A percentile compares a stretch with the other conserved stretches of the same genome.
Evolutionary conservation across 305 asterid species (phyloP).

Genomic region (Striga hermonthica): DNA sequence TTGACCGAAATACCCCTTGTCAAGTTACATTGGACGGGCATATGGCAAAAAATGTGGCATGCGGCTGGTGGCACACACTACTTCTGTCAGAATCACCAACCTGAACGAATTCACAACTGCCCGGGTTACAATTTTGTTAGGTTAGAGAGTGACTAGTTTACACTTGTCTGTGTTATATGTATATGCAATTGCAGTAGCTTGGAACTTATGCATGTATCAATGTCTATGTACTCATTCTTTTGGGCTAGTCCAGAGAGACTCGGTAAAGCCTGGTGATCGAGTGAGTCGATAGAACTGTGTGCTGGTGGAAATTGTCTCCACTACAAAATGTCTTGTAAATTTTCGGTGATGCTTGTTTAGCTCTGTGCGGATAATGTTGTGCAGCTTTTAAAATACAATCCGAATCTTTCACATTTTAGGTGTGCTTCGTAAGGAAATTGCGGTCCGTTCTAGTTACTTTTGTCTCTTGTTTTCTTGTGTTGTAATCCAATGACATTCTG

Average conservation of each 20-base stretch:
- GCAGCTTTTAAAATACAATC: too few species aligned
- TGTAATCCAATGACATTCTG: too few species aligned
- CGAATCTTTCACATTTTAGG: too few species aligned
- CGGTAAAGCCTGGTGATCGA: background rate
- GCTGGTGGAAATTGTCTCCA: background rate
- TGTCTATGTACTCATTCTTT: background rate
- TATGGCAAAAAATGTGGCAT: conserved; percentile 60
- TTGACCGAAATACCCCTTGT: conserved; percentile 74
- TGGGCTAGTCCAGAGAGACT: background rate
- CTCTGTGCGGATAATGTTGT: background rate
- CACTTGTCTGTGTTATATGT: background rate
- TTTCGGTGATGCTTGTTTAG: background rate
- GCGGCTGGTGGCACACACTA: conserved; percentile 99
- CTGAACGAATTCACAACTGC: conserved; percentile 35
- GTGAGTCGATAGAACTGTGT: background rate
- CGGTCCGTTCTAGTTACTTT: too few species aligned
- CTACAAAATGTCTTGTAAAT: background rate
- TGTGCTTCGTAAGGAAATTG: too few species aligned
- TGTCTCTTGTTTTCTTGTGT: too few species aligned
- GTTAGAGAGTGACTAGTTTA: conserved; percentile 31
- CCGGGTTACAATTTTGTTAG: conserved; percentile 67
- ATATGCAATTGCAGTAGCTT: background rate
- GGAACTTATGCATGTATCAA: background rate
- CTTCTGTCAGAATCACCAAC: conserved; percentile 64
- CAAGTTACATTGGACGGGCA: conserved; percentile 59